Conservation (phyloP, 208 protist genomes). For the Wallacemonas collosoma region DNA sequence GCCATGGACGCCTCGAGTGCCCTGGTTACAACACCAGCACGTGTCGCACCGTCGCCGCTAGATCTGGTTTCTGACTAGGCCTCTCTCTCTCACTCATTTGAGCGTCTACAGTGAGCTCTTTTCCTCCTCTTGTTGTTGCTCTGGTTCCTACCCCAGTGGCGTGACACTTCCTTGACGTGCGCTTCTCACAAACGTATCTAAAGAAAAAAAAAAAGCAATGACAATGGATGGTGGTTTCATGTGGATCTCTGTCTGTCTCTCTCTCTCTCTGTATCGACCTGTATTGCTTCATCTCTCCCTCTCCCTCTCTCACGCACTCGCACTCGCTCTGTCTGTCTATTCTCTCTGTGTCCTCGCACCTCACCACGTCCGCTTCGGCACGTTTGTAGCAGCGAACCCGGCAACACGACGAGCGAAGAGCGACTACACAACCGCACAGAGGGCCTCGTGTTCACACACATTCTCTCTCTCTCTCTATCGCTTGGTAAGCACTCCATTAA, state of each 20-base stretch:
- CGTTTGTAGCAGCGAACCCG: too few relatives aligned
- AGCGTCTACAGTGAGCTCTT: too few relatives aligned
- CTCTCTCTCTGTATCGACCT: conserved; percentile 14
- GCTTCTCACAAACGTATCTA: background rate
- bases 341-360: background rate
- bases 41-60: background rate
- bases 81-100: background rate
- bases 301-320: background rate
- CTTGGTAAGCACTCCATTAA: background rate
- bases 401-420: too few relatives aligned
- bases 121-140: too few relatives aligned
- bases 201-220: background rate
- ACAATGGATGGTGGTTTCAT: background rate
- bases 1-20: conserved; percentile 7
- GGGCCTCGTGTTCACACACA: background rate
- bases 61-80: background rate
- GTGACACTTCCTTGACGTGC: too few relatives aligned
- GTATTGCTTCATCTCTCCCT: conserved; percentile 3
- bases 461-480: background rate
- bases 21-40: background rate
- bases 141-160: too few relatives aligned
- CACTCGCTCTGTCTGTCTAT: background rate
- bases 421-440: too few relatives aligned
- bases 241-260: conserved; percentile 2
- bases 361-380: too few relatives aligned